phyloP scores from a whole-genome alignment of 805 yeast genomes.

The Monosporozyma servazzii region DNA sequence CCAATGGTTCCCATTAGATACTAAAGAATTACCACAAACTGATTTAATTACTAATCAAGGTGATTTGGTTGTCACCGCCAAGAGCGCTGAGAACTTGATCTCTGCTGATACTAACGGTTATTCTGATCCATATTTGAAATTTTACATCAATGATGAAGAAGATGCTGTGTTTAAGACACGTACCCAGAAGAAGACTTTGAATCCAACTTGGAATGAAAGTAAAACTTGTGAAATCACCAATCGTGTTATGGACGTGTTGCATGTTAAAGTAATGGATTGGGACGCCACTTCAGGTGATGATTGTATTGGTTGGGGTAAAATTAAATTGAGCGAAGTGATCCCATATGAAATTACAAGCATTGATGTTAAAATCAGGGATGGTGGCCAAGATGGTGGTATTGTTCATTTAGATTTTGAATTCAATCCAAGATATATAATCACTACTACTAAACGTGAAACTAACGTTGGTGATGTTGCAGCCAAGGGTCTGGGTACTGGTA shows the following conservation, averaged over 20 bases:
- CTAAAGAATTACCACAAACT: slow-evolving; percentile 51
- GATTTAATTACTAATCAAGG: slow-evolving; percentile 78
- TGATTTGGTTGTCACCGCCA: slow-evolving; percentile 47
- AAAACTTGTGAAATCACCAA: slow-evolving; percentile 48
- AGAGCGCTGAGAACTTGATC: slow-evolving; percentile 58
- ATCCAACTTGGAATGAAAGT: slow-evolving; percentile 83
- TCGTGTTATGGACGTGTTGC: slow-evolving; percentile 50
- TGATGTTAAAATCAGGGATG: slow-evolving; percentile 36
- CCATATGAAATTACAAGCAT: slow-evolving; percentile 36
- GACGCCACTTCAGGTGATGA: slow-evolving; percentile 89
- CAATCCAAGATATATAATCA: slow-evolving; percentile 59
- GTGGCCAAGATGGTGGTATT: slow-evolving; percentile 47
- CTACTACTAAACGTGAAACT: slow-evolving; percentile 31
- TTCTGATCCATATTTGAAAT: slow-evolving; percentile 81
- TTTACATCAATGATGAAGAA: slow-evolving; percentile 55
- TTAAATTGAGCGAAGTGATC: slow-evolving; percentile 52
- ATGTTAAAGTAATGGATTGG: slow-evolving; percentile 71
- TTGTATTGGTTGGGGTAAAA: slow-evolving; percentile 53
- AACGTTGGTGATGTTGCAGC: slow-evolving; percentile 42
- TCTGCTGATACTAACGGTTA: slow-evolving; percentile 89
- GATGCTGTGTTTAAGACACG: slow-evolving; percentile 62
- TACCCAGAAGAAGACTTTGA: slow-evolving; percentile 73
- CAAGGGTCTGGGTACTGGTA: slow-evolving; percentile 39
- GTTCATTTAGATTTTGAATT: slow-evolving; percentile 52
- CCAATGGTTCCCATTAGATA: slow-evolving; percentile 72